Evolutionary conservation across 495 filamentous ascomycete genomes (phyloP).

Genomic region (Chaetomium cochliodes): DNA sequence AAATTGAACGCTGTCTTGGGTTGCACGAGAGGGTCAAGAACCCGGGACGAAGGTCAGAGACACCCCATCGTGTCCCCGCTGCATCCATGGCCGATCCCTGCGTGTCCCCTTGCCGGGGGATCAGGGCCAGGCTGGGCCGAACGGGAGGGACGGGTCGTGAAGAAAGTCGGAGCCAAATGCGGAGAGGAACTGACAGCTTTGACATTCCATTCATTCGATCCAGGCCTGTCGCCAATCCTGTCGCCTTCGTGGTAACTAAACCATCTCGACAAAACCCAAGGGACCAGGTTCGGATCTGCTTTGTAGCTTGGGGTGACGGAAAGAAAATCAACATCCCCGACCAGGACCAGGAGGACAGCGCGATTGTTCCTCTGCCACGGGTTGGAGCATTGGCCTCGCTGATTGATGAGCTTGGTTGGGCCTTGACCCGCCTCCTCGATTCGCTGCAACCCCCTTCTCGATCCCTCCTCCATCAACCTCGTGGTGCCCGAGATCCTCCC

Average conservation of each 20-base stretch:
- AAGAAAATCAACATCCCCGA: background rate
- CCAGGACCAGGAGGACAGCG: no score
- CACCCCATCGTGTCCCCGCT: background rate
- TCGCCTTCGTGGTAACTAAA: background rate
- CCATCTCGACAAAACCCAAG: background rate
- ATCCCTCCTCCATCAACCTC: slow-evolving; percentile 5
- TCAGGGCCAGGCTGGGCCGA: slow-evolving; percentile 7
- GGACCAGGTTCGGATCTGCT: background rate
- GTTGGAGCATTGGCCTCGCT: background rate
- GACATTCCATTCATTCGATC: background rate
- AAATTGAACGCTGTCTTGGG: background rate
- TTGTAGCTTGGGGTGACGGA: background rate
- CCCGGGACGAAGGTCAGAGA: slow-evolving; percentile 7
- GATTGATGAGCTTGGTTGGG: background rate
- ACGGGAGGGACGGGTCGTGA: slow-evolving; percentile 12
- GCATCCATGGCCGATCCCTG: slow-evolving; percentile 16
- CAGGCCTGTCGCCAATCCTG: background rate
- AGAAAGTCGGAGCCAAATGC: background rate
- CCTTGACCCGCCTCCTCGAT: slow-evolving; percentile 8
- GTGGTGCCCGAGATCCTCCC: background rate
- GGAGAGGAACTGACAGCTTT: slow-evolving; percentile 6
- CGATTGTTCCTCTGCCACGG: background rate
- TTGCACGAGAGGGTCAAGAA: slow-evolving; percentile 8
- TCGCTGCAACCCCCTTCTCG: background rate
- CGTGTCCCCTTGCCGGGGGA: background rate